A percentile compares a stretch with the other conserved stretches of the same genome.
Conservation (phyloP, 1,139 yeast species). For the Candida freyschussii region DNA sequence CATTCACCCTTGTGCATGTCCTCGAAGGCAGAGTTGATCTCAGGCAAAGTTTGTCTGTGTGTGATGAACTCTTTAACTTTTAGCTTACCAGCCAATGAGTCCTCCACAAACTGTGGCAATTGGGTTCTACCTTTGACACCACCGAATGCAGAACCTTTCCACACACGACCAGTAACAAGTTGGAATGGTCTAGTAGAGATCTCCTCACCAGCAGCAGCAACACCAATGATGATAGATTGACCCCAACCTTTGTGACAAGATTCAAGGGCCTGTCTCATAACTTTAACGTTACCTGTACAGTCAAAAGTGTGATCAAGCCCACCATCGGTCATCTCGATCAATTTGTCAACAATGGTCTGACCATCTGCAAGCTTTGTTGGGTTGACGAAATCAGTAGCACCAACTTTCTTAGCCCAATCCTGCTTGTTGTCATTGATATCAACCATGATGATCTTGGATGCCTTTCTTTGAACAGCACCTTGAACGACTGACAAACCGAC, state of each 20-base stretch:
- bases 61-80: conserved; percentile 96
- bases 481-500: conserved; percentile 95
- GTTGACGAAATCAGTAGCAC: conserved; percentile 93
- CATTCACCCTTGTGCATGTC: conserved; percentile 94
- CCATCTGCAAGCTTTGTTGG: conserved; percentile 72
- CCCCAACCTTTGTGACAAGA: conserved; percentile 99
- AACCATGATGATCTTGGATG: conserved; percentile 76
- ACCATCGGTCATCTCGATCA: conserved; percentile 90
- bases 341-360: conserved; percentile 72
- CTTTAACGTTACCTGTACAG: conserved; percentile 94
- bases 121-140: conserved; percentile 98
- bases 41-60: conserved; percentile 71
- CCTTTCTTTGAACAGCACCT: conserved; percentile 84
- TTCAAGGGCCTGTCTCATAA: conserved; percentile 94
- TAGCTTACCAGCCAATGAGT: conserved; percentile 74
- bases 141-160: conserved; percentile 98
- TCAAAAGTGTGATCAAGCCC: conserved; percentile 95
- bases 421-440: conserved; percentile 83
- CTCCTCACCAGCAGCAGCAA: conserved; percentile 97
- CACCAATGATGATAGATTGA: conserved; percentile 89
- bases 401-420: conserved; percentile 83
- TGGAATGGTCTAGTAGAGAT: conserved; percentile 97
- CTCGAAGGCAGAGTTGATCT: conserved; percentile 85
- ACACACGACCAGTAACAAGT: conserved; percentile 95
- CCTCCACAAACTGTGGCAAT: conserved; percentile 85